Evolutionary conservation across 2,329 filamentous ascomycete species (phyloP).

Genomic region (Byssochlamys sp.): DNA sequence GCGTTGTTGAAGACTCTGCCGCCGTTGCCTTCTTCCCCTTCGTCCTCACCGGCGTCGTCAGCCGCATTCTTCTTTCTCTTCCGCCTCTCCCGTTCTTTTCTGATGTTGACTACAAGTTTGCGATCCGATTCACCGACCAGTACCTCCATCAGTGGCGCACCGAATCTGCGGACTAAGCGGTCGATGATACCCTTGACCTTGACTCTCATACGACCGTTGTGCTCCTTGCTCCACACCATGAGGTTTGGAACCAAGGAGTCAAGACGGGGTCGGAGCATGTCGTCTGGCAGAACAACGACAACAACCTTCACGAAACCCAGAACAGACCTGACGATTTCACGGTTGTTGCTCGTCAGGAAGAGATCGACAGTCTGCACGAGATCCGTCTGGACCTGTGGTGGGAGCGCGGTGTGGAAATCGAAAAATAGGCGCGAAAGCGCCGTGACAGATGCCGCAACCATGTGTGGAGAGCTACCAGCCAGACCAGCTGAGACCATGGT

Average conservation of each 20-base stretch:
- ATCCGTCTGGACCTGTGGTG: conserved; percentile 62
- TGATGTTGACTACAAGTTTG: conserved; percentile 87
- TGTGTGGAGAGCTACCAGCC: conserved; percentile 84
- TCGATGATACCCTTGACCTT: conserved; percentile 98
- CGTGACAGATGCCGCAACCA: conserved; percentile 95
- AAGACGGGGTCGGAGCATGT: conserved; percentile 69
- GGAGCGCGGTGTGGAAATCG: conserved; percentile 68
- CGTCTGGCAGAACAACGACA: conserved; percentile 71
- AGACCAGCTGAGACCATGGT: conserved; percentile 97
- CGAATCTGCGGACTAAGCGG: conserved; percentile 83
- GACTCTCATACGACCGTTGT: conserved; percentile 90
- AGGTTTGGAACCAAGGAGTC: conserved; percentile 73
- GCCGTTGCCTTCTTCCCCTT: conserved; percentile 44
- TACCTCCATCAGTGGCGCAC: conserved; percentile 67
- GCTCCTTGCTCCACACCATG: conserved; percentile 93
- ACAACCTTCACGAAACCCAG: conserved; percentile 96
- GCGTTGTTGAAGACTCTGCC: conserved; percentile 66
- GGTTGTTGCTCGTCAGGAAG: conserved; percentile 90
- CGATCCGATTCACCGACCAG: conserved; percentile 75
- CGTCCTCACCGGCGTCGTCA: conserved; percentile 49
- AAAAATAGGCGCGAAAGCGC: conserved; percentile 88
- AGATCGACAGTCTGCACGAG: conserved; percentile 91
- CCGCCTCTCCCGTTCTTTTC: conserved; percentile 82
- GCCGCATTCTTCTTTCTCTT: conserved; percentile 77
- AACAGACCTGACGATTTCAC: conserved; percentile 89